Base-by-base conservation (phyloP, 1,284 basidiomycete species). In the Ceratobasidium sp. region DNA sequence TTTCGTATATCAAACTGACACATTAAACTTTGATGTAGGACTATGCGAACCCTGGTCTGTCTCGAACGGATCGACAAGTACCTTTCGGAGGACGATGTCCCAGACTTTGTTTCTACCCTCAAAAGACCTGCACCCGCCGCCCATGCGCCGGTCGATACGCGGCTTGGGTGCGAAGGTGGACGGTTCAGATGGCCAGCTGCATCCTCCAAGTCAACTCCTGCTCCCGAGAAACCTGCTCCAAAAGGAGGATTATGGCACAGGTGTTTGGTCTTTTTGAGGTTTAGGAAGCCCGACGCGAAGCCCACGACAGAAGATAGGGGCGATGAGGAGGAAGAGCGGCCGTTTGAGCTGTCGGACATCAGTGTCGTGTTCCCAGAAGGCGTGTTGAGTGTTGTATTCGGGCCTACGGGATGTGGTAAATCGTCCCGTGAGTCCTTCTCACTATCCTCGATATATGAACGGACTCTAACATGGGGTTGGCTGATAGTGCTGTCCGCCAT, bases 391-490 rank as follows among this genome's bases (percentile, higher is more conserved):
- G 33, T 79, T 42, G 66, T 79, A 4, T 69, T 10, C 15, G 79
- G 79, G 10, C 64, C 79, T 1, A 79, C 77, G 12, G 77, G 62
- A 1, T 68, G 33, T 46, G 79, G 79, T 4, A 79, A 79, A 23
- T 74, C 67, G 3, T 28, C 77, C 33, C 38, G 78, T 79, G 50
- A 54, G 78, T 77, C 6, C 13, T 42, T 9, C 52, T 48, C 10
- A 26, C 20, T 46, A 17, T 5, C n/a, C 33, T 7, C 20, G 5
- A 5, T 52, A n/a, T 12, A 20, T 20, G 33, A 12, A 3, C 6
- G 56, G n/a, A 20, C n/a, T n/a, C 61, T 12, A 73, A 17, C 38
- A 7, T 54, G 15, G n/a, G 6, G n/a, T 57, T 38, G 46, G 33
- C 26, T 68, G 33, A 54, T 40, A 74, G 76, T 79, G 33, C 66